Evolutionary conservation across 139 green algal genomes (phyloP).

Genomic region (Chlamydomonas sp.): DNA sequence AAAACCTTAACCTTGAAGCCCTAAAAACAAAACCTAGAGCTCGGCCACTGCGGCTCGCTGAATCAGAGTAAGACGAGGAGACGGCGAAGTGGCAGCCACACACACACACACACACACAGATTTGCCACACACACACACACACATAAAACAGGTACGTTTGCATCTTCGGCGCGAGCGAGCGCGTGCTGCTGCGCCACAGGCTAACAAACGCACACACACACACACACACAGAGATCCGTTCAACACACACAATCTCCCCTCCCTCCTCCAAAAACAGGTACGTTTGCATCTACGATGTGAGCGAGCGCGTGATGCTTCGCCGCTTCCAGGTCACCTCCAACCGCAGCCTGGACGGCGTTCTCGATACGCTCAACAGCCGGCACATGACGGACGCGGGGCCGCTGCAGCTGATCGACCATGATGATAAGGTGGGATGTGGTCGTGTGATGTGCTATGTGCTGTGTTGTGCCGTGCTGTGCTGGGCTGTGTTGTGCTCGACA

Average conservation of each 20-base stretch:
- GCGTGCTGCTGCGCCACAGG: slow-evolving; percentile 78
- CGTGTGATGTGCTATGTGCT: slow-evolving; percentile 19
- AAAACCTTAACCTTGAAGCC: too few species aligned
- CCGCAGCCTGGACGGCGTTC: slow-evolving; percentile 79
- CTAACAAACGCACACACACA: too few species aligned
- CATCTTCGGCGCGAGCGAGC: slow-evolving; percentile 89
- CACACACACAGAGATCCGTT: too few species aligned
- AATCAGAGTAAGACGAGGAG: too few species aligned
- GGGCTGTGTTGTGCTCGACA: slow-evolving; percentile 90
- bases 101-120: too few species aligned
- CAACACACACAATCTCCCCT: not conserved
- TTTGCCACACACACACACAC: not conserved
- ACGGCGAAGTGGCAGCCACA: too few species aligned
- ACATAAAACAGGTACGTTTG: slow-evolving; percentile 85
- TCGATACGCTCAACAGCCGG: slow-evolving; percentile 86
- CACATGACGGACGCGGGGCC: slow-evolving; percentile 88
- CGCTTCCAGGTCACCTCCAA: slow-evolving; percentile 77
- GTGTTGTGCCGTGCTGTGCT: too few species aligned
- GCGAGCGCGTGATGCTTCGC: slow-evolving; percentile 80
- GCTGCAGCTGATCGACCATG: slow-evolving; percentile 68
- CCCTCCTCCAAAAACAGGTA: too few species aligned
- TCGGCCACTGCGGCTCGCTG: too few species aligned
- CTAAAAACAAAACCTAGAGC: too few species aligned
- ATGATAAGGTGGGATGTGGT: slow-evolving; percentile 34
- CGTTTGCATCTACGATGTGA: slow-evolving; percentile 94